Evolutionary conservation across 2,329 filamentous ascomycete genomes (phyloP), one percentile per base, ranked within the genome.

Genomic region (Aureobasidium zeae): DNA sequence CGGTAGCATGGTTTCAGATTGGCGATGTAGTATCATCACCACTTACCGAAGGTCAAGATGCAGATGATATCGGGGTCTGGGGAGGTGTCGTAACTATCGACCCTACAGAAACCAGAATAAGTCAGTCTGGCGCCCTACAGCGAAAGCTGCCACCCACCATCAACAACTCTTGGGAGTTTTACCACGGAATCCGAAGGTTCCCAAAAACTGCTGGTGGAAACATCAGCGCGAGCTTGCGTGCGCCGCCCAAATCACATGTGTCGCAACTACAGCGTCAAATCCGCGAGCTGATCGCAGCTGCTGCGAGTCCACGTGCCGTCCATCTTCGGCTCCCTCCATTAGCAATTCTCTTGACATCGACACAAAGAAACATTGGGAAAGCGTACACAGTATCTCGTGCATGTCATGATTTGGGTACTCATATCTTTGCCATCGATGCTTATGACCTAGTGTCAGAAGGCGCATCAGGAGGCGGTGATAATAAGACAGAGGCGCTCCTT

Each of bases 381-480:
- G 73, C 84, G n/a, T 83, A 81, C 2, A 66, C 87, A 16, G 86
- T 86, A 0, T 72, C 70, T 1, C 76, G 77, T 31, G 87, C 88
- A 4, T 94, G 87, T 60, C 75, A 83, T 2, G 89, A 95, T 55
- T 81, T 95, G 49, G 91, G 91, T 3, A 70, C 96, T 12, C 91
- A 98, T 60, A 83, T 80, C 0, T 96, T 94, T 59, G 66, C 77
- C 1, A 84, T 98, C 41, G 87, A 96, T 60, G 84, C 86, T 0
- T 94, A 94, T 55, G 91, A 98, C 55, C 86, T 98, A 30, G 70
- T 94, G 4, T 89, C 86, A n/a, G 89, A 96, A 60, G 86, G 86
- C 11, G 82, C 83, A 32, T 83, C 82, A 1, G 86, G 86, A 42
- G 86, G 86, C 7, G 82, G 84, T 44, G 91, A 98, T 57, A 83